Conservation (phyloP, 805 yeast genomes). For the Candida rishiriensis region DNA sequence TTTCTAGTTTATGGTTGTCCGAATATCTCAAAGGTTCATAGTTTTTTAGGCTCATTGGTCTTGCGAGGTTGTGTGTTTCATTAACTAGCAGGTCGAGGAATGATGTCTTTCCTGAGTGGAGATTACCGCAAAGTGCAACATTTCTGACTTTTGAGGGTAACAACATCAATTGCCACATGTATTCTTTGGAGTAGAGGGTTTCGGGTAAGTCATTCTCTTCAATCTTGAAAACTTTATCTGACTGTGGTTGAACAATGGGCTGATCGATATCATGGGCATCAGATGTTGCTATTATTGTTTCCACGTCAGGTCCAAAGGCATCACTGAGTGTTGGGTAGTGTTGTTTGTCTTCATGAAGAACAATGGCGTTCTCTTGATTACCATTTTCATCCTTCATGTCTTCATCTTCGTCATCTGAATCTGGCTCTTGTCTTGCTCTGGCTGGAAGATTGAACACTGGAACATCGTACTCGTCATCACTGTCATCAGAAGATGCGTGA, state of each 20-base stretch:
- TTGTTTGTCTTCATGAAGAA: constrained; percentile 42
- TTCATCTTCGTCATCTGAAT: constrained; percentile 24
- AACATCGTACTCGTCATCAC: constrained; percentile 5
- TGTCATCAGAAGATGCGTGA: constrained; percentile 29
- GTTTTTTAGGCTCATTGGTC: constrained; percentile 29
- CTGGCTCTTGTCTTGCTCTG: constrained; percentile 8
- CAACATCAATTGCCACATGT: constrained; percentile 42
- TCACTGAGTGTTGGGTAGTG: constrained; percentile 39
- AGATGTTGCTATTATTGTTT: constrained; percentile 49
- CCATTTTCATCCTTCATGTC: neutral
- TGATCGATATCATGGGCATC: constrained; percentile 43
- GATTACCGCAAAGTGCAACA: constrained; percentile 72
- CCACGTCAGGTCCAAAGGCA: constrained; percentile 60
- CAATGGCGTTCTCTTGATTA: constrained; percentile 15
- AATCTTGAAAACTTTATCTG: constrained; percentile 38
- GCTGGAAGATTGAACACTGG: constrained; percentile 1
- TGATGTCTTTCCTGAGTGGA: constrained; percentile 84
- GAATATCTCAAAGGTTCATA: constrained; percentile 56
- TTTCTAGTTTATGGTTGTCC: constrained; percentile 68
- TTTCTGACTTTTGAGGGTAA: constrained; percentile 68
- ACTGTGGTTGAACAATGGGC: constrained; percentile 61
- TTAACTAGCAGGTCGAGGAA: constrained; percentile 62
- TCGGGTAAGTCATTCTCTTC: constrained; percentile 55
- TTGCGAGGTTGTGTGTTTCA: constrained; percentile 54
- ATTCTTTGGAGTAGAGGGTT: constrained; percentile 57